Percentiles rank a stretch among this genome's conserved stretches.
Evolutionary conservation across 139 green algal species (phyloP).

Genomic region (Chlorella sp.): DNA sequence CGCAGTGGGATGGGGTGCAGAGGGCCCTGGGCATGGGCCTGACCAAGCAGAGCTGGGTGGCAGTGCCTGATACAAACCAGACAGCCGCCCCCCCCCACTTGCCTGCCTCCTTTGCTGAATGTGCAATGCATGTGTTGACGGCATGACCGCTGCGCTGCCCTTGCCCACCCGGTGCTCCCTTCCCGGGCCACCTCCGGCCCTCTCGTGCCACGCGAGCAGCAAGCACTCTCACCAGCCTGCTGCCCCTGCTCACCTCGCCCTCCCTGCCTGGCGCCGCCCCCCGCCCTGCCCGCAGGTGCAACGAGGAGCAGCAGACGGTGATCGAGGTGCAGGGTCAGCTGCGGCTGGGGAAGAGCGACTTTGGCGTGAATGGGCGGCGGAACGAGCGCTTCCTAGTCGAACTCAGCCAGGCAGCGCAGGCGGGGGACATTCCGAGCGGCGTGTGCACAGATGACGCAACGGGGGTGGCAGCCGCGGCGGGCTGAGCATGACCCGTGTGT

Average conservation of each 20-base stretch:
- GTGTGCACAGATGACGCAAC: not conserved
- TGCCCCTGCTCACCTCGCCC: not conserved
- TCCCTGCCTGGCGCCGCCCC: not conserved
- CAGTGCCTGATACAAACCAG: no score
- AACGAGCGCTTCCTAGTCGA: conserved; percentile 29
- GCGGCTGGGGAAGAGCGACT: conserved; percentile 29
- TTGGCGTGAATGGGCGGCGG: conserved; percentile 34
- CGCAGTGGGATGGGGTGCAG: not conserved
- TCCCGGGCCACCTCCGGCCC: not conserved
- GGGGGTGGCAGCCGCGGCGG: not conserved
- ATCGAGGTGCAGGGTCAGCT: conserved; percentile 45
- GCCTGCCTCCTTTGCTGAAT: no score
- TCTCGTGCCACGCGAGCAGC: no score
- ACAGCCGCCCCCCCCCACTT: no score
- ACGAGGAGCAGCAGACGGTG: conserved; percentile 5
- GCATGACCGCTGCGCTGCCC: no score
- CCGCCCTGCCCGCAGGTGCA: conserved; percentile 12
- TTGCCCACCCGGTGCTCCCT: no score
- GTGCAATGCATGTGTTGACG: not conserved
- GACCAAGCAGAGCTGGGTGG: not conserved
- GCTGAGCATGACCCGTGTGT: not conserved
- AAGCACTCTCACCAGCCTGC: not conserved
- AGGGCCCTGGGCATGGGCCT: not conserved
- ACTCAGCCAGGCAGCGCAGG: conserved; percentile 2
- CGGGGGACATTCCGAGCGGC: conserved; percentile 1